Base-by-base conservation (phyloP, 345 rosid species). In the Lepidium sativum region DNA sequence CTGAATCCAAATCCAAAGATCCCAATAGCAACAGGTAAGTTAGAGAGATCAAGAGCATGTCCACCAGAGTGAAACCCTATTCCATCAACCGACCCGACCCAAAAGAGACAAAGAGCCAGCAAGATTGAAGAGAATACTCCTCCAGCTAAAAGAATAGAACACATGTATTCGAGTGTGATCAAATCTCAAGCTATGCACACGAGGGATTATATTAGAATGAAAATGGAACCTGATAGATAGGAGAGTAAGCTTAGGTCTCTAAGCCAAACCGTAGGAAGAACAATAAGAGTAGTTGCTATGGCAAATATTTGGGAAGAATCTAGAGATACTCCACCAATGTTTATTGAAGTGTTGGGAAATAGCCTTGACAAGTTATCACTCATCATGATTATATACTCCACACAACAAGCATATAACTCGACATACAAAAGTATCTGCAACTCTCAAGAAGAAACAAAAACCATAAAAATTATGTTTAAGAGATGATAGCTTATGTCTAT, bases 261-360 rank as follows among this genome's bases (percentile, higher is more conserved):
- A 20, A 87, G 89, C 96, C 91, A 92, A 61, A 84, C 88, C 3
- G 96, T 82, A 23, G 97, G 98, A 80, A 89, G 94, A 77, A 84
- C 77, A 54, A 84, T 13, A n/a, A 85, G 65, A 53, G 84, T 75
- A 6, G 84, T 57, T 42, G 63, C 7, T 13, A 87, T 48, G 15
- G 84, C 75, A 69, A 85, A 84, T 9, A 80, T 39, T 54, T 80
- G 83, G 15, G 76, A 79, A 29, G 84, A 35, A 34, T 80, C 78
- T 5, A 89, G 72, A 69, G 77, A 59, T 31, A 79, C 13, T 57
- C 82, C 92, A 8, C 45, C 74, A 8, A 87, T 57, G 67, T 54
- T 20, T 50, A 84, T 42, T 65, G 56, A 17, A 25, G 75, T 20
- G 67, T 77, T 72, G 3, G 98, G 97, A 63, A 84, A 92, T 23